phyloP scores from a whole-genome alignment of 129 eudicot genomes.

The Cynara cardunculus region DNA sequence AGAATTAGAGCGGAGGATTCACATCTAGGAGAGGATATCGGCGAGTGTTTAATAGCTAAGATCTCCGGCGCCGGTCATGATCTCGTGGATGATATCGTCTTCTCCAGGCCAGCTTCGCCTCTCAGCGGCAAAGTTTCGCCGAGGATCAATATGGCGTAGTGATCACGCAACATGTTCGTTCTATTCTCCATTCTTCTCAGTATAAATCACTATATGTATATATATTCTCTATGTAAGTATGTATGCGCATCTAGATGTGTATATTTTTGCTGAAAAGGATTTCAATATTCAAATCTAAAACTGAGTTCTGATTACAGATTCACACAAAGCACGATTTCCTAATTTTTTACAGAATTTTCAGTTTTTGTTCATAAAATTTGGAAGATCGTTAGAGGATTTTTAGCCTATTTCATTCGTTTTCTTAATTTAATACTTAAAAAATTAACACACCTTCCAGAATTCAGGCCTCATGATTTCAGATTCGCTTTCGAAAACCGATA shows the following conservation, averaged over 20 bases:
- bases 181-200: not conserved
- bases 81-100: conserved; percentile 18
- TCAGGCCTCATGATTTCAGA: not conserved
- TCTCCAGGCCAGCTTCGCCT: conserved; percentile 55
- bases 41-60: conserved; percentile 25
- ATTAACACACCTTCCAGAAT: not conserved
- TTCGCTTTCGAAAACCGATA: not conserved
- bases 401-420: not conserved
- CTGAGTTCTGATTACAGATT: not conserved
- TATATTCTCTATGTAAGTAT: not conserved
- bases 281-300: not conserved
- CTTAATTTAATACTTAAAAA: not conserved
- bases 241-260: not conserved
- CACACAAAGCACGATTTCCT: not conserved
- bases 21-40: conserved; percentile 44
- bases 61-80: conserved; percentile 2
- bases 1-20: conserved; percentile 69
- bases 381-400: not conserved
- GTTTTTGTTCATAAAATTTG: not conserved
- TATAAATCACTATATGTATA: not conserved
- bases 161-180: conserved; percentile 16
- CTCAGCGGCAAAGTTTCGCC: conserved; percentile 37
- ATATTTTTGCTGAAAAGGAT: not conserved
- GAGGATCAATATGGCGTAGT: conserved; percentile 5
- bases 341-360: not conserved